These are phyloP conservation scores for Naematelia encephala DNA, from an alignment of 768 basidiomycete genomes.

Conservation along the genomic window DNA sequence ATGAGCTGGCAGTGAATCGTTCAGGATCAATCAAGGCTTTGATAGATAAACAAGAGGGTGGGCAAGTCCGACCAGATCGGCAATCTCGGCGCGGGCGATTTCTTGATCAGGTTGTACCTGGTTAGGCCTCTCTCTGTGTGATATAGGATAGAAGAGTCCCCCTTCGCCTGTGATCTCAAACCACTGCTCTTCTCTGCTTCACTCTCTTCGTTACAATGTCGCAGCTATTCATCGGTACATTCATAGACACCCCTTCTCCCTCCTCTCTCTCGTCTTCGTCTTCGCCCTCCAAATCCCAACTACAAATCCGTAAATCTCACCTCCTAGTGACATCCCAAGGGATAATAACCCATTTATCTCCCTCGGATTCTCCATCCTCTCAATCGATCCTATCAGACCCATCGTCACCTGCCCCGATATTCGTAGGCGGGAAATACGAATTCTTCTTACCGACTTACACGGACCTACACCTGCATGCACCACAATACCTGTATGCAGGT, in stretches of 20 bases:
- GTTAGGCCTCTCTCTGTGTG: constrained; percentile 1
- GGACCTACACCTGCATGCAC: constrained; percentile 82
- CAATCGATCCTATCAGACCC: constrained; percentile 14
- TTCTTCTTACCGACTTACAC: constrained; percentile 77
- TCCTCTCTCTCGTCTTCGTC: no score
- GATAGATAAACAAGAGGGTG: background rate
- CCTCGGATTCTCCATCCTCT: constrained; percentile 29
- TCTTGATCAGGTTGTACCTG: constrained; percentile 3
- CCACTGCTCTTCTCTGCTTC: background rate
- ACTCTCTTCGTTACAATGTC: background rate
- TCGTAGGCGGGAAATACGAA: background rate
- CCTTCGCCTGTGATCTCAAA: constrained; percentile 2
- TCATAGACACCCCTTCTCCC: constrained; percentile 60
- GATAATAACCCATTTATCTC: background rate
- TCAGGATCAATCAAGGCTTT: no score
- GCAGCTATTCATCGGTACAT: constrained; percentile 36
- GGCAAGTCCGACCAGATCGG: background rate
- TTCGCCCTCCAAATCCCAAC: no score
- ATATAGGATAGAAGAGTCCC: background rate
- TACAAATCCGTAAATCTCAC: constrained; percentile 61
- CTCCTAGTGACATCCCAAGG: constrained; percentile 55
- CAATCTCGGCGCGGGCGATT: background rate
- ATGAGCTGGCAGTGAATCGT: no score
- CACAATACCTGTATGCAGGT: constrained; percentile 84
- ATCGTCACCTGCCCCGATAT: background rate